Base-by-base conservation (phyloP, 2,329 filamentous ascomycete species). In the Colletotrichum sp. region DNA sequence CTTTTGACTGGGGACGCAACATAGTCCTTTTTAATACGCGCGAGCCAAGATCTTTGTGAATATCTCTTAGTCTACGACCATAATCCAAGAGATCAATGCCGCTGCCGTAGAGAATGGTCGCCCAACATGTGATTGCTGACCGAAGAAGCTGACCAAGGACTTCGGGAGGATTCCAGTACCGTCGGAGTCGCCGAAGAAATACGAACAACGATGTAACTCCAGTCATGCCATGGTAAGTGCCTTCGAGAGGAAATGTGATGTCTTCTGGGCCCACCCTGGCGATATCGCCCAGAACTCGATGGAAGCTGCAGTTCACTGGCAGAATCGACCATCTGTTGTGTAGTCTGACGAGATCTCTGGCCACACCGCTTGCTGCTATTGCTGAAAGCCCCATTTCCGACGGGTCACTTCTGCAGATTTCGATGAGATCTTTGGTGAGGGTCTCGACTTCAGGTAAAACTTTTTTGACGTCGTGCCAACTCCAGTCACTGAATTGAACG, bases 351-450 rank as follows among this genome's bases (percentile, higher is more conserved):
- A 49, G 9, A 49, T 49, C 44, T 3, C 44, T 22, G 5, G 5
- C 0, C 11, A 49, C 0, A 0, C 19, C 19, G 0, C 0, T 0
- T 49, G 44, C 19, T 22, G 6, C 44, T 1, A 0, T 22, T 22
- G 11, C 19, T 22, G 44, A 22, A 22, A 49, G 36, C 8, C 34
- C 15, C 6, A 36, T 7, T 4, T 11, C 9, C 9, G 9, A 9
- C 11, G 9, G 6, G 6, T 36, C 0, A 8, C 34, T 15, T 16
- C 44, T 49, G 44, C 44, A 49, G 4, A 49, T 49, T 0, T 0
- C 11, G 0, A 22, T 49, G 6, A 49, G 6, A 0, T 49, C 5
- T 49, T 0, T 22, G 19, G 44, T 22, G 19, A 49, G 44, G 1
- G 19, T n/a, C 11, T 49, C 44, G 44, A 0, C 19, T 49, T 49